phyloP scores from a whole-genome alignment of 495 filamentous ascomycete genomes.

The Tuber brumale region DNA sequence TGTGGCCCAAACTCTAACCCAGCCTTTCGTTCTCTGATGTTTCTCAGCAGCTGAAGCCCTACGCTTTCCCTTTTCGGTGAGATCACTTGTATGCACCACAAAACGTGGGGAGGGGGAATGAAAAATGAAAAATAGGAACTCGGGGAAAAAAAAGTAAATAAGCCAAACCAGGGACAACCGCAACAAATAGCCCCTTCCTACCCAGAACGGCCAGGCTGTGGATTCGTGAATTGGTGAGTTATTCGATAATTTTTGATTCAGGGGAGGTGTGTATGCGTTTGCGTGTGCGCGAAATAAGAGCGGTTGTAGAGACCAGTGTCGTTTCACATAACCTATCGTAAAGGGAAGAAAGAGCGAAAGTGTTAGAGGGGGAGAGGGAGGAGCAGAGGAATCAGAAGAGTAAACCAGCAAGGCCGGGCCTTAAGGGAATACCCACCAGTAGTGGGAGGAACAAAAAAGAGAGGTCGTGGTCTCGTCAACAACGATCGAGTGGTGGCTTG shows the following conservation, averaged over 20 bases:
- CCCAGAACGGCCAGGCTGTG: not conserved
- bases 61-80: slow-evolving; percentile 3
- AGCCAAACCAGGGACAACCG: not conserved
- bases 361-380: not conserved
- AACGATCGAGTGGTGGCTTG: not conserved
- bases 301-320: not conserved
- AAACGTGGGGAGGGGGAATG: not conserved
- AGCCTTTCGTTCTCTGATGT: not conserved
- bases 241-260: not conserved
- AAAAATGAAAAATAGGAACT: not conserved
- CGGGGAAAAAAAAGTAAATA: not conserved
- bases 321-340: not conserved
- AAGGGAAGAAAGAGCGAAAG: not conserved
- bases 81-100: not conserved
- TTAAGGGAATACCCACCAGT: not conserved
- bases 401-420: not conserved
- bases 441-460: not conserved
- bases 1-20: not conserved
- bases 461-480: not conserved
- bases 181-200: not conserved
- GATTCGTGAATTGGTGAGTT: not conserved
- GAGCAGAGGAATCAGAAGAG: not conserved
- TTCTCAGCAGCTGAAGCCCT: not conserved
- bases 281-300: not conserved
- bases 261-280: not conserved